Evolutionary conservation across 805 yeast species (phyloP).

Genomic region (Hanseniaspora hatyaiensis): DNA sequence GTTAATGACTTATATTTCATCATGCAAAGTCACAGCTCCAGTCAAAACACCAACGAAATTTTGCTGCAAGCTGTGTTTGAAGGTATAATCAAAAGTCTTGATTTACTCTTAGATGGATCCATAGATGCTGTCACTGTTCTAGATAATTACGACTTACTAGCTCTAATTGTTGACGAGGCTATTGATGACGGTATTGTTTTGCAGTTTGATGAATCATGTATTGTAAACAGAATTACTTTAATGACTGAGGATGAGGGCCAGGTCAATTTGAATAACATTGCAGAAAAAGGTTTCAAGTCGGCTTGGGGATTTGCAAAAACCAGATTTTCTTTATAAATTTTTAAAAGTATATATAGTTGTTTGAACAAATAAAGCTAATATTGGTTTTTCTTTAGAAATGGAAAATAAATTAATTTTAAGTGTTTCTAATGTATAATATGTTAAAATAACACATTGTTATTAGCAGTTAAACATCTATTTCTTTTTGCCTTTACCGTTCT

Average conservation of each 20-base stretch:
- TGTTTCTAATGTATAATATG: too few relatives aligned
- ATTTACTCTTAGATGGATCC: slow-evolving; percentile 49
- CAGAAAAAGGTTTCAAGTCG: slow-evolving; percentile 66
- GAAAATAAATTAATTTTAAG: background rate
- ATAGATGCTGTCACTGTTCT: slow-evolving; percentile 68
- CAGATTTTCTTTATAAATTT: slow-evolving; percentile 45
- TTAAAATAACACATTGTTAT: too few relatives aligned
- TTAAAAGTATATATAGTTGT: slow-evolving; percentile 33
- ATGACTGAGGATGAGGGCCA: slow-evolving; percentile 63
- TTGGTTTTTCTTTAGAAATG: background rate
- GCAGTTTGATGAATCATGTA: slow-evolving; percentile 77
- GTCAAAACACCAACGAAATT: slow-evolving; percentile 73
- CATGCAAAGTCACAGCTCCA: slow-evolving; percentile 43
- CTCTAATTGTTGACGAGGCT: slow-evolving; percentile 81
- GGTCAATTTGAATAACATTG: slow-evolving; percentile 45
- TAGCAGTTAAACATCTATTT: slow-evolving; percentile 7
- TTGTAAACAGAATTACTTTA: slow-evolving; percentile 83
- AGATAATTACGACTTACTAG: slow-evolving; percentile 75
- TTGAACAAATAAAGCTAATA: too few relatives aligned
- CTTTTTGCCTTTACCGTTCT: slow-evolving; percentile 24
- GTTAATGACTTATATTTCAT: slow-evolving; percentile 62
- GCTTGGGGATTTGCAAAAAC: slow-evolving; percentile 83
- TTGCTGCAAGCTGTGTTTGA: slow-evolving; percentile 61
- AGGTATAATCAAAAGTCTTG: slow-evolving; percentile 73
- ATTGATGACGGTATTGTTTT: slow-evolving; percentile 87